Base-by-base conservation (phyloP, 176 grass and related monocot genomes). In the Aegilops sharonensis region DNA sequence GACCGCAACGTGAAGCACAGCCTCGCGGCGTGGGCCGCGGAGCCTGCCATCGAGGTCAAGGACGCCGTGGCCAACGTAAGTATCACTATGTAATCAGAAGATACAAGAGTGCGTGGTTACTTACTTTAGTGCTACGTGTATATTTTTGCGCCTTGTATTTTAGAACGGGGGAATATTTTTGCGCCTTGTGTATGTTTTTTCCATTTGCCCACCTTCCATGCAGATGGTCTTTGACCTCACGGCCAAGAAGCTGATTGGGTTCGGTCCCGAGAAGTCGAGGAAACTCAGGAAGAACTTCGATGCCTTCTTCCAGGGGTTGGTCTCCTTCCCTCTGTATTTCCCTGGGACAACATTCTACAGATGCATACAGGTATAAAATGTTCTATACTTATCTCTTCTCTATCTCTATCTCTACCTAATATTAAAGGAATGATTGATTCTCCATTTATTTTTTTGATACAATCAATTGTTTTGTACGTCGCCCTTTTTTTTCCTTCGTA, bases 181-280 rank as follows among this genome's bases (percentile, higher is more conserved):
- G 36, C 6, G 36, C 36, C 36, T 37, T 8, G 40, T 40, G 27
- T 27, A 27, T 27, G 3, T 43, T 40, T 40, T 40, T 40, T 2
- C 39, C 39, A 13, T 52, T 75, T 72, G 17, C 18, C 35, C 11
- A 12, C 24, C 24, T 75, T 24, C 24, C 69, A 72, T 81, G 27
- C 39, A 84, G 82, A 84, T 84, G 69, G 14, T 75, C 9, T 84
- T 84, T 30, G 69, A 84, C 56, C 21, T 83, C 3, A 25, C 13
- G 2, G 81, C 81, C 43, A 72, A 83, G 35, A 84, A 75, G 69
- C 7, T 84, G 56, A 40, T 84, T 13, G 35, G 82, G 9, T 43
- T 84, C 10, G 15, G 60, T 10, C 15, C 45, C 6, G 9, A 32
- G 15, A 62, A 39, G 8, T 84, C 82, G 5, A 84, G 69, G 37